Evolutionary conservation across 2,329 filamentous ascomycete genomes (phyloP), one percentile per base, ranked within the genome.

Genomic region (Teratosphaeriaceae sp.): DNA sequence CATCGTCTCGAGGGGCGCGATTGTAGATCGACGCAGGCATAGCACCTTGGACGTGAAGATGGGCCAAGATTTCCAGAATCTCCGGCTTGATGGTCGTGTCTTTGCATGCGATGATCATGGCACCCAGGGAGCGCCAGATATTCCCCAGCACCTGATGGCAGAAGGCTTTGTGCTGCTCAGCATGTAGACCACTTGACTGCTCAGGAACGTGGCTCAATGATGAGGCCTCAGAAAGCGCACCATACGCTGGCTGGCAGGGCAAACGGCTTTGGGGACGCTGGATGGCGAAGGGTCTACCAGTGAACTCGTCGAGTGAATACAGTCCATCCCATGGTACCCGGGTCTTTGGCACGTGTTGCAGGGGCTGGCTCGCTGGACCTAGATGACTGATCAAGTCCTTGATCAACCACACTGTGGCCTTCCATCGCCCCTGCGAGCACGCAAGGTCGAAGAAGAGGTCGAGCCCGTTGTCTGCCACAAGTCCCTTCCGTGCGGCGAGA

Each of bases 41-140:
- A 41, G 72, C 57, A 23, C 65, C 68, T 21, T 59, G 51, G 51
- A 72, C 71, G 49, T 74, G 71, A 13, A 74, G 49, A 30, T 69
- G 58, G 5, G 71, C 71, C 29, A 74, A 65, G 37, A 73, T 65
- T 45, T 72, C 67, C 39, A 73, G 53, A 2, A 73, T 67, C 47
- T 66, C 65, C 5, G 65, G 59, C 59, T 68, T 67, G 13, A 70
- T 62, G 7, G 33, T 45, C 6, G 45, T 47, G 19, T 48, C 52
- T 12, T 47, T 50, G 42, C 57, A 59, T 15, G 48, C 53, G 20
- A 72, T 33, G n/a, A 70, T 68, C 64, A 73, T 66, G n/a, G 54
- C 54, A 1, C 69, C 71, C 16, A 74, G 51, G 29, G 62, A 68
- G 19, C 61, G 62, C 71, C 71, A 74, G 3, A 74, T 54, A 36